Conservation (phyloP, 805 yeast species). For the Lipomyces yamadae region DNA sequence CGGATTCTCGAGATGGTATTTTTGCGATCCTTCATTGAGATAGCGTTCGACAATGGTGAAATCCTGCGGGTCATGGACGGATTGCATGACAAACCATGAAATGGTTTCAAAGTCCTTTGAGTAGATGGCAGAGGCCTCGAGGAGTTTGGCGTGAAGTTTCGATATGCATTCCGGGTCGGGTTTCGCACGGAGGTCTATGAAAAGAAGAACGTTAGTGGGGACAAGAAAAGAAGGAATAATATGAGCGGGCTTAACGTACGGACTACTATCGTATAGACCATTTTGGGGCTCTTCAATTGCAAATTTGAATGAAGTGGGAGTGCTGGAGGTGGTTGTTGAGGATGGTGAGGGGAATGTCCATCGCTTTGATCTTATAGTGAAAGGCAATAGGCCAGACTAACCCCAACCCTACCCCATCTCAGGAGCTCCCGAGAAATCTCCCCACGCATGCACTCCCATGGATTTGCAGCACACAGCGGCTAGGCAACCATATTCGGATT, state of each 20-base stretch:
- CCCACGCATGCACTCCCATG: too few species aligned
- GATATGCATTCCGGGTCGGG: background rate
- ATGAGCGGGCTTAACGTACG: background rate
- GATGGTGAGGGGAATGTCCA: background rate
- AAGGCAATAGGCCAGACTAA: too few species aligned
- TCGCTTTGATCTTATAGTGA: too few species aligned
- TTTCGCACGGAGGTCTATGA: background rate
- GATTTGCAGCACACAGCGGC: too few species aligned
- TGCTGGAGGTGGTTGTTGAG: background rate
- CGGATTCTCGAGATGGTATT: constrained; percentile 2
- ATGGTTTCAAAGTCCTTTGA: background rate
- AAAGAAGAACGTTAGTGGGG: background rate
- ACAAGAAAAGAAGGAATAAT: background rate
- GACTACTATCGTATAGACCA: background rate
- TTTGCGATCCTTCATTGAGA: constrained; percentile 2
- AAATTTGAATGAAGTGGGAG: background rate
- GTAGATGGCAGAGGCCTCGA: background rate
- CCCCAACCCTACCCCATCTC: too few species aligned
- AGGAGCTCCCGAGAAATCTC: too few species aligned
- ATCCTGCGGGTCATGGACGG: constrained; percentile 2
- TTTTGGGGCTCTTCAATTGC: background rate
- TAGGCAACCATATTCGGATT: too few species aligned
- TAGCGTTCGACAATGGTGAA: background rate
- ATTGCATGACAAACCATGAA: constrained; percentile 1
- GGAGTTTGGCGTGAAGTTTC: constrained; percentile 1